Base-by-base conservation (phyloP, 257 asterid genomes). In the Ophiorrhiza pumila region DNA sequence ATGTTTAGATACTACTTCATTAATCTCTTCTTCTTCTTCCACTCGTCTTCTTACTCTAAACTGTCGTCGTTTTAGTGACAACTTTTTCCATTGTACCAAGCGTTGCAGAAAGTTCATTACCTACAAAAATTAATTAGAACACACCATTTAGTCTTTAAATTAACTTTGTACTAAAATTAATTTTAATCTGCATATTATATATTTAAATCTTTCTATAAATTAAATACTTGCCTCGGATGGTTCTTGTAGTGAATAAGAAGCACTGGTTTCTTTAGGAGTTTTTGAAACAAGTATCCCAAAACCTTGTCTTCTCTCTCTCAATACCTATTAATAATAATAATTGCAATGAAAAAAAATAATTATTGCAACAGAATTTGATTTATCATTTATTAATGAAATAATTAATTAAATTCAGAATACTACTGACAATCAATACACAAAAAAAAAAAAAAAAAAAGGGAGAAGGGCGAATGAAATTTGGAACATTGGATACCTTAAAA, bases 271-370 rank as follows among this genome's bases (percentile, higher is more conserved):
- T 69, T 84, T 94, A 10, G 97, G 95, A 69, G 79, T 80, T 80
- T 87, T 87, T 25, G 99, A 90, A 13, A 95, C 99, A 9, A 92
- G 92, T 70, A 95, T 95, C 13, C 99, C 99, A 78, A 79, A 83
- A 27, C 99, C 99, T 80, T 87, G 97, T 56, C 90, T 93, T 78
- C 92, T 88, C 58, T 89, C 90, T 50, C 88, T 82, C 32, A 91
- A 73, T 37, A 91, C 97, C 98, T 93, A 46, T 46, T 62, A 68
- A 60, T 27, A 45, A 43, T 57, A 34, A 73, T 20, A n/a, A n/a
- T n/a, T n/a, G n/a, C n/a, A n/a, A n/a, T 32, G 32, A 57, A 22
- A 18, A 1, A 31, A 49, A 22, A 20, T 62, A n/a, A 74, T 35
- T 37, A 62, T 1, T 37, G 31, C 13, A 20, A 9, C 25, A 62